phyloP scores from a whole-genome alignment of 192 early-diverging fungal species.

The Coemansia sp. region DNA sequence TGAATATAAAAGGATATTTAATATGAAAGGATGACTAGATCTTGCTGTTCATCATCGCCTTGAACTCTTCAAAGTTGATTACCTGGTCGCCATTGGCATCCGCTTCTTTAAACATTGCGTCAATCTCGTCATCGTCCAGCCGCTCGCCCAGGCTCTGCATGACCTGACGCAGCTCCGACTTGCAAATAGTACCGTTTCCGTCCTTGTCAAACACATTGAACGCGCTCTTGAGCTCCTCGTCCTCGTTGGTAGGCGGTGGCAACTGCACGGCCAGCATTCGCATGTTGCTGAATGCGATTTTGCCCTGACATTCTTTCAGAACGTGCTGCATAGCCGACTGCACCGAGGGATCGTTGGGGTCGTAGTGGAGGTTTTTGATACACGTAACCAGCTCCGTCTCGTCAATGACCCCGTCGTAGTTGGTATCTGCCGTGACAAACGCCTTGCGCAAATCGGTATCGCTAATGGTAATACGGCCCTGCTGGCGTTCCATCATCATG shows the following conservation, averaged over 20 bases:
- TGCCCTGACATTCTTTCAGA: background rate
- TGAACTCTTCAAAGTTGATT: constrained; percentile 63
- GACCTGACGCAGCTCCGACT: constrained; percentile 50
- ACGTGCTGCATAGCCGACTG: background rate
- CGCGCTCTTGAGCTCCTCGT: constrained; percentile 30
- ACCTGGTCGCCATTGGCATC: constrained; percentile 69
- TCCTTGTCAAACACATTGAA: constrained; percentile 60
- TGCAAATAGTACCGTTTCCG: constrained; percentile 53
- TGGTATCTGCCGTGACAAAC: constrained; percentile 5
- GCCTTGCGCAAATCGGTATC: constrained; percentile 35
- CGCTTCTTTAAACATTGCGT: constrained; percentile 79
- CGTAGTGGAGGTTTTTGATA: background rate
- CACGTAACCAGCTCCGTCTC: background rate
- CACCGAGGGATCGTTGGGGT: background rate
- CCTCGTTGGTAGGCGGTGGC: background rate
- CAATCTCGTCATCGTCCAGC: constrained; percentile 66
- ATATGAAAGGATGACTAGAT: background rate
- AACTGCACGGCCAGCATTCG: background rate
- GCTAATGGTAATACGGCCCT: background rate
- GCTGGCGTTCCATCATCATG: constrained; percentile 39
- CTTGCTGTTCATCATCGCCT: constrained; percentile 55
- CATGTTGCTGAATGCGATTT: background rate
- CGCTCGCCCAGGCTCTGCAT: constrained; percentile 63
- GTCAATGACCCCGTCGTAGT: constrained; percentile 60
- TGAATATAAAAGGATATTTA: no score